These are phyloP conservation scores for Phialophora verrucosa DNA, from an alignment of 2,329 filamentous ascomycete species.

Conservation along the genomic window DNA sequence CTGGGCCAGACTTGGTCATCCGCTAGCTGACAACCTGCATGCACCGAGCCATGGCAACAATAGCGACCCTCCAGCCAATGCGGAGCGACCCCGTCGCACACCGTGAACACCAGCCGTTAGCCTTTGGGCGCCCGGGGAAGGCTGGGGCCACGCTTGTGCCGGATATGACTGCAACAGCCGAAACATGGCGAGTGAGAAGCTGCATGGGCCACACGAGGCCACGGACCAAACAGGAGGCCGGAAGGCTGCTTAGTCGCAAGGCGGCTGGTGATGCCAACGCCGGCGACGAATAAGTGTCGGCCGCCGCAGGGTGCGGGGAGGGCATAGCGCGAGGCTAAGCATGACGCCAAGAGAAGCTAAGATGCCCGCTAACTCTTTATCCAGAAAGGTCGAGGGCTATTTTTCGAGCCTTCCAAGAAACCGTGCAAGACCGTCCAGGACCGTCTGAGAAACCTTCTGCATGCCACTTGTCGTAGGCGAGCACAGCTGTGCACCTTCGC, in stretches of 20 bases:
- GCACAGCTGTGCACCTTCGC: not conserved
- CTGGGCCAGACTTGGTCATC: not conserved
- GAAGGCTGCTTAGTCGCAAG: not conserved
- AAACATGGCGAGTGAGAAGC: slow-evolving; percentile 1
- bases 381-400: not conserved
- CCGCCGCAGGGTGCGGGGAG: not conserved
- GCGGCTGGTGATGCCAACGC: not conserved
- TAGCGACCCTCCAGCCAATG: not conserved
- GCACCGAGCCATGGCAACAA: not conserved
- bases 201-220: not conserved
- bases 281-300: not conserved
- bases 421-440: not conserved
- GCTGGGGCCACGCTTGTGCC: not conserved
- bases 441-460: not conserved
- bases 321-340: not conserved
- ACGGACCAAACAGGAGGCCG: not conserved
- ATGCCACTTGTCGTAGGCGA: not conserved
- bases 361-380: not conserved
- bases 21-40: not conserved
- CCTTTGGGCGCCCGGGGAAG: not conserved
- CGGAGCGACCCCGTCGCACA: not conserved
- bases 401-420: not conserved
- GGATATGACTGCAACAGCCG: not conserved
- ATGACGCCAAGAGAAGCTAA: not conserved
- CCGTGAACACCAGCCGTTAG: not conserved